phyloP scores from a whole-genome alignment of 192 early-diverging fungal species.

The Podochytrium sp. region DNA sequence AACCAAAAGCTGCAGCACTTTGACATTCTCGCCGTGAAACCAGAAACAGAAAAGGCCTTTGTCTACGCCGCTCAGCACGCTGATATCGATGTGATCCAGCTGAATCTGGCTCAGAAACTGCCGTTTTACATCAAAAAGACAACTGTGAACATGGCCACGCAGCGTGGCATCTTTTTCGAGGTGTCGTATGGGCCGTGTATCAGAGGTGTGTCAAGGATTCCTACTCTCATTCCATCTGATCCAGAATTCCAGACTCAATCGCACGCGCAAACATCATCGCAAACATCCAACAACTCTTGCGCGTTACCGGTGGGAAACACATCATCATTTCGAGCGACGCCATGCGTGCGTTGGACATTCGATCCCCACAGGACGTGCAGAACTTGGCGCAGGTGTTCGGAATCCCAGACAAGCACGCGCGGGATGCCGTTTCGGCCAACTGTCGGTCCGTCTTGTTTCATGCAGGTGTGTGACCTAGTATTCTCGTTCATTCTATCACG shows the following conservation, averaged over 20 bases:
- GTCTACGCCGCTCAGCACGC: conserved; percentile 58
- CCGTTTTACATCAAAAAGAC: conserved; percentile 71
- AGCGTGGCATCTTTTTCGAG: conserved; percentile 82
- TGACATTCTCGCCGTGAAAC: conserved; percentile 76
- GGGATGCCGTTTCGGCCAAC: not conserved
- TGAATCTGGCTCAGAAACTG: conserved; percentile 69
- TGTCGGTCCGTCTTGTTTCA: conserved; percentile 20
- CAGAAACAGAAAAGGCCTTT: conserved; percentile 73
- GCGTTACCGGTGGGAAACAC: conserved; percentile 77
- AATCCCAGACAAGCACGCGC: conserved; percentile 17
- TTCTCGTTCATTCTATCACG: not conserved
- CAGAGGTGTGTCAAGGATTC: conserved; percentile 45
- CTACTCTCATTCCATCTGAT: not conserved
- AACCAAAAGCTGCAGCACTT: conserved; percentile 37
- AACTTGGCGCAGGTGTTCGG: conserved; percentile 60
- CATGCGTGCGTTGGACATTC: conserved; percentile 67
- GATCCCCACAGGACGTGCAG: conserved; percentile 77
- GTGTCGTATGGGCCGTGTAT: conserved; percentile 70
- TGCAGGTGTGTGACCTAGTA: conserved; percentile 14
- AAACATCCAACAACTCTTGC: conserved; percentile 68
- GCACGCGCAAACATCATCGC: conserved; percentile 67
- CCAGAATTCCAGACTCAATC: conserved; percentile 50
- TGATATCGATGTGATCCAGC: conserved; percentile 82
- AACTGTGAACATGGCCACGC: conserved; percentile 68
- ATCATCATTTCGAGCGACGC: conserved; percentile 77